Base-by-base conservation (phyloP, 2,329 filamentous ascomycete genomes). In the Colletotrichum simmondsii region DNA sequence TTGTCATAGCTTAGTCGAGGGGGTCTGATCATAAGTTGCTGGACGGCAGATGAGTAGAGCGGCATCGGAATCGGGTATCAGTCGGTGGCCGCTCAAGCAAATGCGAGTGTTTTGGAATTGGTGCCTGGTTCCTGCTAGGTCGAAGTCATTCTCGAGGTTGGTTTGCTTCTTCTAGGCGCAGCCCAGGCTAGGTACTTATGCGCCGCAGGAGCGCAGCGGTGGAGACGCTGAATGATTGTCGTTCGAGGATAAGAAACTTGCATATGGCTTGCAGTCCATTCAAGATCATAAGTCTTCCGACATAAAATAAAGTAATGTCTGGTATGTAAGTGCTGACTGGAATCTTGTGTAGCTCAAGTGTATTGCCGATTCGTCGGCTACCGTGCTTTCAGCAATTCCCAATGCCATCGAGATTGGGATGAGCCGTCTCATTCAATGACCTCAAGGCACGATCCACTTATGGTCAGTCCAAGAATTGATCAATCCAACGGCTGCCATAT, bases 1-100 rank as follows among this genome's bases (percentile, higher is more conserved):
- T 80, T 80, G 78, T 80, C 76, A 80, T 78, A 73, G 79, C 78
- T 80, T 77, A 79, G 77, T 77, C 49, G 66, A 22, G 24, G 12
- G 46, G 35, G 58, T 22, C 7, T 75, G 71, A 54, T 30, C 61
- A 46, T 16, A 66, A 24, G 37, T 52, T 28, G 16, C 16, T 35
- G 16, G 66, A 46, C 62, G 57, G 24, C 24, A 65, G 37, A 26
- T 53, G 30, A 26, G 19, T 14, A 42, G 60, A 42, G 46, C 35
- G 7, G 42, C 42, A 14, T 62, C 32, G 28, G 49, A 8, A 4
- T 42, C 52, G 35, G 32, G n/a, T 56, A 49, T 10, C 42, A 49
- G 1, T 49, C 42, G n/a, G n/a, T 22, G 11, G 32, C 53, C 30
- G 65, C 32, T 72, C 54, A 30, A 52, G 16, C 28, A 30, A 30